A percentile compares a stretch with the other conserved stretches of the same genome.
Evolutionary conservation across 371 early-diverging fungal species (phyloP).

Genomic region (Smittium mucronatum): DNA sequence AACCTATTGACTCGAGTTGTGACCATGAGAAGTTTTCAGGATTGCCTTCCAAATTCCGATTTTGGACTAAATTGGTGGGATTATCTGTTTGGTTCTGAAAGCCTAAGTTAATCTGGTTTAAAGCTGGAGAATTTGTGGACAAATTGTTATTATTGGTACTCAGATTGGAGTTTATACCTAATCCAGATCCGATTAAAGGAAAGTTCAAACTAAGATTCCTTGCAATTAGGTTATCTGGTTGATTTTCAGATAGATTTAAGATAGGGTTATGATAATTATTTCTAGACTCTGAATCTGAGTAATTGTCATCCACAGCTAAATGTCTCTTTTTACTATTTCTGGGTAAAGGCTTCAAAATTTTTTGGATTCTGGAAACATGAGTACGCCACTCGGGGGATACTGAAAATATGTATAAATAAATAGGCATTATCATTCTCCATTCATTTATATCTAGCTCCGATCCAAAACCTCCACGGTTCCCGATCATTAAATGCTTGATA

Average conservation of each 20-base stretch:
- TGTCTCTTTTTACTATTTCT: not conserved
- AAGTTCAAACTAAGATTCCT: not conserved
- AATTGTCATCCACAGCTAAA: not conserved
- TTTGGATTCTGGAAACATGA: not conserved
- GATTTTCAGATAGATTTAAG: not conserved
- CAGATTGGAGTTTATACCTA: not conserved
- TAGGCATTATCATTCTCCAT: constrained; percentile 8
- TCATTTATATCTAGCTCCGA: constrained; percentile 2
- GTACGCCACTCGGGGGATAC: constrained; percentile 5
- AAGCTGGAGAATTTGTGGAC: not conserved
- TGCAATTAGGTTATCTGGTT: not conserved
- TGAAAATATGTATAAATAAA: constrained; percentile 4
- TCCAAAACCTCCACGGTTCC: not conserved
- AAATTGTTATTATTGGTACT: not conserved
- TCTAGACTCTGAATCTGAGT: not conserved
- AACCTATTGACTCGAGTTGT: not conserved
- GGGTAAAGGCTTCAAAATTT: not conserved
- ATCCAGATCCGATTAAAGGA: not conserved
- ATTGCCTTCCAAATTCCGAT: not conserved
- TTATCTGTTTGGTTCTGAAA: not conserved
- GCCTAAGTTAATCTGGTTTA: not conserved
- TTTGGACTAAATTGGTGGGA: not conserved
- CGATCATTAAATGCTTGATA: constrained; percentile 5
- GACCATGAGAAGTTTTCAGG: constrained; percentile 7
- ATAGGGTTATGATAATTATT: not conserved